phyloP scores from a whole-genome alignment of 176 grass and related monocot genomes.

The Lolium perenne region DNA sequence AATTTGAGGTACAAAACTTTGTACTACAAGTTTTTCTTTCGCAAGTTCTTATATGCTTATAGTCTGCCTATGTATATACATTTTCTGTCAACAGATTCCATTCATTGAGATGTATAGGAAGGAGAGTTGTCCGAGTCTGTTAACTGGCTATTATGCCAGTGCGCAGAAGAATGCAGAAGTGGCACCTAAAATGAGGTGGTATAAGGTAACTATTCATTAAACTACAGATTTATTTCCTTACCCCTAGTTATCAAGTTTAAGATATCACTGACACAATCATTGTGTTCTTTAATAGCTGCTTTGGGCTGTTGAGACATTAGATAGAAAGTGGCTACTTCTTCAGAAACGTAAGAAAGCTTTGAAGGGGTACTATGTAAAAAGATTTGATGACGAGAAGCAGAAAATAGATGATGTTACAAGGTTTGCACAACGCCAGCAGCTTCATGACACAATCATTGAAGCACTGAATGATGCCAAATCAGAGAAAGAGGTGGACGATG shows the following conservation, averaged over 20 bases:
- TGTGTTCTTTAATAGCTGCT: slow-evolving; percentile 60
- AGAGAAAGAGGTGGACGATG: slow-evolving; percentile 96
- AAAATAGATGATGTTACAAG: slow-evolving; percentile 75
- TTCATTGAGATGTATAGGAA: slow-evolving; percentile 98
- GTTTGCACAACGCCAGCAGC: slow-evolving; percentile 54
- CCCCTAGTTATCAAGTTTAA: background rate
- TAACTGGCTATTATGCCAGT: slow-evolving; percentile 48
- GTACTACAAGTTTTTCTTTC: background rate
- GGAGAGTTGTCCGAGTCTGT: slow-evolving; percentile 75
- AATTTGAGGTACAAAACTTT: slow-evolving; percentile 65
- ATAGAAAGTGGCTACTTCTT: slow-evolving; percentile 93
- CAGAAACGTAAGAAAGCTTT: slow-evolving; percentile 89
- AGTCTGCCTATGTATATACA: slow-evolving; percentile 26
- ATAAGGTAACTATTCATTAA: slow-evolving; percentile 68
- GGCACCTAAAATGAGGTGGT: slow-evolving; percentile 57
- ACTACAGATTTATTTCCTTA: background rate
- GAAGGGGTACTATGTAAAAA: slow-evolving; percentile 76
- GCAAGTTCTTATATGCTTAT: background rate
- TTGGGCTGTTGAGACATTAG: slow-evolving; percentile 82
- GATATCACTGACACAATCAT: slow-evolving; percentile 16
- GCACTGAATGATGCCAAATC: slow-evolving; percentile 87
- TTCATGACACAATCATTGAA: slow-evolving; percentile 74
- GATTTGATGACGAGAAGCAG: slow-evolving; percentile 76
- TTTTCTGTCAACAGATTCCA: slow-evolving; percentile 65
- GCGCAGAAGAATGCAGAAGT: slow-evolving; percentile 31